Base-by-base conservation (phyloP, 2,329 filamentous ascomycete species). In the Cryphonectria nitschkei region DNA sequence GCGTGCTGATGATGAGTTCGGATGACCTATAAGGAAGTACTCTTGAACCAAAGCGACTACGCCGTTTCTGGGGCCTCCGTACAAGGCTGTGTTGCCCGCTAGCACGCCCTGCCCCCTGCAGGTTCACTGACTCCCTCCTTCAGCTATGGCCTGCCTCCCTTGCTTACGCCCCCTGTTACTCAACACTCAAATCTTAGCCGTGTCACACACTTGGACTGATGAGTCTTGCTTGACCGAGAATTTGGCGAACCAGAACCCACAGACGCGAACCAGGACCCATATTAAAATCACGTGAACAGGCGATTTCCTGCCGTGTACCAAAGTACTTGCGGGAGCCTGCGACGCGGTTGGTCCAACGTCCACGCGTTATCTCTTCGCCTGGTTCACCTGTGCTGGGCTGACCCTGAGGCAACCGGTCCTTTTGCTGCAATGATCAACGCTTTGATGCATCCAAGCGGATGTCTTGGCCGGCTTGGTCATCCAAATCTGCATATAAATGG, bases 291-390 rank as follows among this genome's bases (percentile, higher is more conserved):
- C 71, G 69, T 68, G 71, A 32, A 6, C 26, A 60, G 68, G 71
- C 71, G 70, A 58, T 63, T 22, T 43, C 32, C 26, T 39, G 22
- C 52, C 14, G 34, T n/a, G 41, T 43, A 68, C 64, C 69, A 34
- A 37, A 11, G 60, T 54, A 62, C 29, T 41, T 67, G 22, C 7
- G n/a, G n/a, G 19, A 52, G 52, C 56, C 65, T 56, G 52, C 62
- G 66, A 67, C 71, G 71, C 71, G 71, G 71, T 70, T 70, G 68
- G 71, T 64, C 46, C 37, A 19, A 70, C 69, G 52, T 69, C 56
- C 58, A 68, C 71, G 71, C 67, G 67, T 68, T 68, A 67, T 67
- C 56, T 70, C 32, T 34, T 71, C 69, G 56, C 71, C 69, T 68
- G 56, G 61, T n/a, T 62, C 56, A 43, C 54, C 32, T 2, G 56